Evolutionary conservation across 176 grass and related monocot species (phyloP).

Genomic region (Juncus inflexus): DNA sequence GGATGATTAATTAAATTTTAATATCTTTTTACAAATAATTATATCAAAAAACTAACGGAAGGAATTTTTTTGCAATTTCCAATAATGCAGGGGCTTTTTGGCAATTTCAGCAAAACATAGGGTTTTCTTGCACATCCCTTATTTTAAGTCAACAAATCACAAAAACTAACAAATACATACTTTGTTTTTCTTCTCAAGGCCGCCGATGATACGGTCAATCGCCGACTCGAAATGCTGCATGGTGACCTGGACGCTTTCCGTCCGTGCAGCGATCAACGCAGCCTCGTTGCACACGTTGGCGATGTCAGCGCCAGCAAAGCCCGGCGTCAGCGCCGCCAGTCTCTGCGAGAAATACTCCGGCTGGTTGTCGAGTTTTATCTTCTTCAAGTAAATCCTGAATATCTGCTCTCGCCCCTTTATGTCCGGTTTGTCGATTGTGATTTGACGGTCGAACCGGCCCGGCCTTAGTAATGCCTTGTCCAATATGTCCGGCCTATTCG

Average conservation of each 20-base stretch:
- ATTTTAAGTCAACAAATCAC: neutral
- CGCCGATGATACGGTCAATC: conserved; percentile 88
- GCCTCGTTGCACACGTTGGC: conserved; percentile 96
- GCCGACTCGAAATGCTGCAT: conserved; percentile 87
- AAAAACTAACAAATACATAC: conserved; percentile 27
- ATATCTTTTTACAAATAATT: too few relatives aligned
- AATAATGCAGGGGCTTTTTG: too few relatives aligned
- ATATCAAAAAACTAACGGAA: too few relatives aligned
- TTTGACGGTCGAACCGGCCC: conserved; percentile 92
- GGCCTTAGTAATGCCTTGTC: conserved; percentile 93
- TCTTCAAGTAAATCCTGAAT: conserved; percentile 85
- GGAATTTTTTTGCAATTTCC: too few relatives aligned
- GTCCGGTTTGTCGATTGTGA: conserved; percentile 86
- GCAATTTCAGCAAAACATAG: too few relatives aligned
- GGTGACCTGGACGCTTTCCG: conserved; percentile 49
- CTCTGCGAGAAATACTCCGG: conserved; percentile 92
- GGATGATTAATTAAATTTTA: too few relatives aligned
- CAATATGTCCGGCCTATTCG: conserved; percentile 85
- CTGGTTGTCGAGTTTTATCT: conserved; percentile 75
- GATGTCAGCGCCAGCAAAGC: conserved; percentile 93
- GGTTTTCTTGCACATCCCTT: too few relatives aligned
- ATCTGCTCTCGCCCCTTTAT: conserved; percentile 87
- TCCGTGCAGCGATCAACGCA: conserved; percentile 76
- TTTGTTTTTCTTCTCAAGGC: conserved; percentile 97
- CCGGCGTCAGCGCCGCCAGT: conserved; percentile 86